phyloP scores from a whole-genome alignment of 768 basidiomycete genomes.

The Leccinum arenicola region DNA sequence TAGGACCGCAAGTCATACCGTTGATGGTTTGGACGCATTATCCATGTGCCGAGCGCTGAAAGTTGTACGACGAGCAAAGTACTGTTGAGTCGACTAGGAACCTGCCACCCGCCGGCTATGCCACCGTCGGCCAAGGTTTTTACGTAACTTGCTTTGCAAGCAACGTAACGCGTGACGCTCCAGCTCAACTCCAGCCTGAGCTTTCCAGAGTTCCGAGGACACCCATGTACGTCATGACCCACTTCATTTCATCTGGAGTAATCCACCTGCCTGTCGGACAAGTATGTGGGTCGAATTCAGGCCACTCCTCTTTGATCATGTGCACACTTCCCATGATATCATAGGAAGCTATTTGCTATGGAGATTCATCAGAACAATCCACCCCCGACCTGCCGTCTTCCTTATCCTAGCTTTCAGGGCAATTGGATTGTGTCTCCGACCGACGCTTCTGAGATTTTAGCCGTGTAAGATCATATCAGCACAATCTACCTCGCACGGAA shows the following conservation, averaged over 20 bases:
- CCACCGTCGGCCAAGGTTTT: background rate
- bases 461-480: background rate
- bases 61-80: background rate
- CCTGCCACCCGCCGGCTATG: background rate
- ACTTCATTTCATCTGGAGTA: background rate
- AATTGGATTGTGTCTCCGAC: background rate
- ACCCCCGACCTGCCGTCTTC: background rate
- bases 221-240: conserved; percentile 2
- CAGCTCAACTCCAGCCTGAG: background rate
- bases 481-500: background rate
- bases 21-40: background rate
- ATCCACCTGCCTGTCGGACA: conserved; percentile 5
- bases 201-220: background rate
- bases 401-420: background rate
- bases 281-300: background rate
- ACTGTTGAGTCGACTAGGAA: background rate
- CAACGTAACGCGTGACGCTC: too few relatives aligned
- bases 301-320: conserved; percentile 7
- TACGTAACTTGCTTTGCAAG: background rate
- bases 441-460: background rate
- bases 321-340: conserved; percentile 3
- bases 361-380: background rate
- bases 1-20: background rate
- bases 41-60: background rate
- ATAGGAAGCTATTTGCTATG: background rate